Conservation (phyloP, 441 rosid genomes). For the Erodium texanum region DNA sequence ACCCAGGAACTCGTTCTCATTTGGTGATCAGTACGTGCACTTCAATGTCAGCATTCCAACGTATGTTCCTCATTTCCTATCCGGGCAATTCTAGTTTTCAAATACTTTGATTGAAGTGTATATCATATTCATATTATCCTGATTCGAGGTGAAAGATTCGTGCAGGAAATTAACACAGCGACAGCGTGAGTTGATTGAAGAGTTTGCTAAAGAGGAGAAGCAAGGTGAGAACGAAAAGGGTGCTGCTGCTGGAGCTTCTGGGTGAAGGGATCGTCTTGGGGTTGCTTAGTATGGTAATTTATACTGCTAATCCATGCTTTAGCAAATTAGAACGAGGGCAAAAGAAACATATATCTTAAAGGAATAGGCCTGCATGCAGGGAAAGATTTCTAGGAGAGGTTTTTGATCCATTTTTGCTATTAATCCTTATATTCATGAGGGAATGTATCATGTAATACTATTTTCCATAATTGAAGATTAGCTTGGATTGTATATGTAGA, state of each 20-base stretch:
- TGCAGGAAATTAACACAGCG: constrained; percentile 72
- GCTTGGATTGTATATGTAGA: too few relatives aligned
- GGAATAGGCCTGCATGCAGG: not conserved
- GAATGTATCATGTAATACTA: constrained; percentile 12
- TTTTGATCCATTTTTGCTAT: constrained; percentile 12
- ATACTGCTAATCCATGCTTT: not conserved
- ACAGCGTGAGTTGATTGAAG: constrained; percentile 88
- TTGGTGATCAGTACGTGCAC: constrained; percentile 84
- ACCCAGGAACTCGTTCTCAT: constrained; percentile 51
- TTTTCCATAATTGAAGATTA: not conserved
- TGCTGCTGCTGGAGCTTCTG: constrained; percentile 77
- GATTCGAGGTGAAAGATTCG: not conserved
- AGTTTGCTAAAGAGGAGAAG: constrained; percentile 57
- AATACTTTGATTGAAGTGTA: not conserved
- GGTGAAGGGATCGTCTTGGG: constrained; percentile 23
- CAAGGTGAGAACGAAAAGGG: constrained; percentile 62
- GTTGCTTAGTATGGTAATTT: not conserved
- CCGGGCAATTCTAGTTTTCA: too few relatives aligned
- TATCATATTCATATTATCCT: not conserved
- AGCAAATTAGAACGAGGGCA: not conserved
- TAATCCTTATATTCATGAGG: constrained; percentile 4
- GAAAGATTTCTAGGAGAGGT: constrained; percentile 12
- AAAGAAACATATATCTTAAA: constrained; percentile 8
- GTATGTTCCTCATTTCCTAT: constrained; percentile 32
- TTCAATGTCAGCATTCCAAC: constrained; percentile 76